Evolutionary conservation across 2,329 filamentous ascomycete genomes (phyloP).

Genomic region (Neofusicoccum cordaticola): DNA sequence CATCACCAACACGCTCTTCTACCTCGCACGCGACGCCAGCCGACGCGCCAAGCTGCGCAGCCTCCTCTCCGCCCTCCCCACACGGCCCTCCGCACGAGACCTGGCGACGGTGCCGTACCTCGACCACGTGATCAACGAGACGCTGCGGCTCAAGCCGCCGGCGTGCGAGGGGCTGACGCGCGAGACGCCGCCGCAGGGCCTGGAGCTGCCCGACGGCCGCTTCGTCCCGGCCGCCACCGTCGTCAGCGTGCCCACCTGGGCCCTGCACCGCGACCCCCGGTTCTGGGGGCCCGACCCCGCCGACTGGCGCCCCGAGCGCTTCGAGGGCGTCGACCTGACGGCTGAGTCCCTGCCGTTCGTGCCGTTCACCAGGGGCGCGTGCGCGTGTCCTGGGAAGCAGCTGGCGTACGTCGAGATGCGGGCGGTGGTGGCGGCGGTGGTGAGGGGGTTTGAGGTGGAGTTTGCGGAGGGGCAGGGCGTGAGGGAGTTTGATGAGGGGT

Average conservation of each 20-base stretch:
- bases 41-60: conserved; percentile 12
- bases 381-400: conserved; percentile 20
- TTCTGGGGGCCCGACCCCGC: not conserved
- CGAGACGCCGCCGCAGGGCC: conserved; percentile 39
- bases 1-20: conserved; percentile 9
- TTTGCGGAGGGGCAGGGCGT: conserved; percentile 23
- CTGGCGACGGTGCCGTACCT: conserved; percentile 30
- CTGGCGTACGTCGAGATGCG: conserved; percentile 24
- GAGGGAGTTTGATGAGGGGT: conserved; percentile 19
- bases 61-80: not conserved
- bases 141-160: conserved; percentile 42
- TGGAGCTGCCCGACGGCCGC: conserved; percentile 27
- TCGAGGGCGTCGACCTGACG: not conserved
- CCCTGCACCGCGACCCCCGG: conserved; percentile 19
- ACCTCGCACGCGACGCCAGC: conserved; percentile 23
- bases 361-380: conserved; percentile 6
- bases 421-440: conserved; percentile 22
- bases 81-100: conserved; percentile 25
- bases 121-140: conserved; percentile 43
- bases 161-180: conserved; percentile 34
- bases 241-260: conserved; percentile 22
- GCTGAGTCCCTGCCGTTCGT: not conserved
- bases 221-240: conserved; percentile 32
- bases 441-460: conserved; percentile 22
- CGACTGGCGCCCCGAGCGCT: conserved; percentile 6